Conservation (phyloP, 805 yeast genomes). For the Blastobotrys peoriensis region DNA sequence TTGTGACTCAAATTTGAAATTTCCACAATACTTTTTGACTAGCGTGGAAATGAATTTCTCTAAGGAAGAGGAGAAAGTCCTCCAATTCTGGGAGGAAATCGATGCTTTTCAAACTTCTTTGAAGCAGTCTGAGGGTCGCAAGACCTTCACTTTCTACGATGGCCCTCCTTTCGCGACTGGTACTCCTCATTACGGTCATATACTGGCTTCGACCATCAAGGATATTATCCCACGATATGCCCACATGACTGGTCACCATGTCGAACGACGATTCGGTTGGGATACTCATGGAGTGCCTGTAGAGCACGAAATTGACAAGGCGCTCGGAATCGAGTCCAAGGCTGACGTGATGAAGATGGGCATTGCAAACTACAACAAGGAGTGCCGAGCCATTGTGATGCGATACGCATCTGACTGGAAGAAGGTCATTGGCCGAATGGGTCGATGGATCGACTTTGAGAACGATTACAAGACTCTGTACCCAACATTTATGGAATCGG, state of each 20-base stretch:
- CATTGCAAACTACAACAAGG: constrained; percentile 85
- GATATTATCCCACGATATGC: constrained; percentile 98
- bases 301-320: constrained; percentile 98
- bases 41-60: constrained; percentile 51
- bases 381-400: constrained; percentile 97
- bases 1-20: too few species aligned
- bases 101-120: constrained; percentile 90
- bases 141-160: constrained; percentile 89
- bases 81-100: constrained; percentile 78
- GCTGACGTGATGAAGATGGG: constrained; percentile 94
- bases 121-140: constrained; percentile 76
- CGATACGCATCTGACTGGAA: constrained; percentile 95
- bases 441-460: constrained; percentile 99
- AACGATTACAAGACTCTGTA: constrained; percentile 96
- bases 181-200: constrained; percentile 98
- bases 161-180: constrained; percentile 99
- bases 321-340: constrained; percentile 84
- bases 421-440: constrained; percentile 84
- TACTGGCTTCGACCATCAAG: constrained; percentile 92
- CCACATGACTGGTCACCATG: constrained; percentile 93
- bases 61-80: constrained; percentile 78
- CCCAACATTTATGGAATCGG: constrained; percentile 95
- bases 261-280: constrained; percentile 98
- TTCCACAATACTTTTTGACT: too few species aligned
- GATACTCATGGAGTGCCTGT: constrained; percentile 99